A percentile compares a stretch with the other conserved stretches of the same genome.
Conservation (phyloP, 176 grass and related monocot genomes). For the Metroxylon sagu region DNA sequence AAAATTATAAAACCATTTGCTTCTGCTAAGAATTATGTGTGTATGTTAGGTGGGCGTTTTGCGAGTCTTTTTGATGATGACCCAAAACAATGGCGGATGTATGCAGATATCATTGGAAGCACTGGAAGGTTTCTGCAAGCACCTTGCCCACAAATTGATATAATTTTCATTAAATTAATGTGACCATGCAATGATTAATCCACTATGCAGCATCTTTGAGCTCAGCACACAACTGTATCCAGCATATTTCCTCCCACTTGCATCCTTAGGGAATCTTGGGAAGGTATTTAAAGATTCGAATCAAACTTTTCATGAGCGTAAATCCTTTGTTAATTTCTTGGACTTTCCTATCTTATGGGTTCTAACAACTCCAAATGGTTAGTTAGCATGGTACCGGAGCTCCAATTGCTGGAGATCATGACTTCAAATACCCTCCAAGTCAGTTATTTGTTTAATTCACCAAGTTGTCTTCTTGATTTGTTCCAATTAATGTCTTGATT, state of each 20-base stretch:
- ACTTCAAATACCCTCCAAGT: too few relatives aligned
- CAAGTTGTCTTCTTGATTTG: too few relatives aligned
- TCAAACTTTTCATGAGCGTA: not conserved
- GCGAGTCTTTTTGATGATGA: conserved; percentile 91
- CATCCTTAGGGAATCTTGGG: conserved; percentile 83
- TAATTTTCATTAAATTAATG: conserved; percentile 1
- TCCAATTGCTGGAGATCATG: too few relatives aligned
- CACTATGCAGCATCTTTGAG: conserved; percentile 74
- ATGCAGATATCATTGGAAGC: conserved; percentile 96
- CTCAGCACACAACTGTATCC: conserved; percentile 73
- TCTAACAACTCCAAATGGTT: too few relatives aligned
- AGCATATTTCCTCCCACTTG: conserved; percentile 84
- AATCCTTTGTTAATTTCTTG: too few relatives aligned
- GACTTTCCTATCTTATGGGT: too few relatives aligned
- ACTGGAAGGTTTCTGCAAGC: conserved; percentile 56
- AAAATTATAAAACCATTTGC: too few relatives aligned
- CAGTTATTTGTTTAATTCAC: too few relatives aligned
- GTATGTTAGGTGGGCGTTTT: conserved; percentile 64
- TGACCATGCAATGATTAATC: conserved; percentile 17
- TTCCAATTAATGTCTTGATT: too few relatives aligned
- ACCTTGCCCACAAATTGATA: conserved; percentile 12
- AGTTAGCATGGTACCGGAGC: too few relatives aligned
- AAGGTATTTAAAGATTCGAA: conserved; percentile 45
- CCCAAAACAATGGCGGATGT: conserved; percentile 96
- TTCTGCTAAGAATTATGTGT: too few relatives aligned